phyloP scores from a whole-genome alignment of 306 rosid genomes.

The Citrullus amarus region DNA sequence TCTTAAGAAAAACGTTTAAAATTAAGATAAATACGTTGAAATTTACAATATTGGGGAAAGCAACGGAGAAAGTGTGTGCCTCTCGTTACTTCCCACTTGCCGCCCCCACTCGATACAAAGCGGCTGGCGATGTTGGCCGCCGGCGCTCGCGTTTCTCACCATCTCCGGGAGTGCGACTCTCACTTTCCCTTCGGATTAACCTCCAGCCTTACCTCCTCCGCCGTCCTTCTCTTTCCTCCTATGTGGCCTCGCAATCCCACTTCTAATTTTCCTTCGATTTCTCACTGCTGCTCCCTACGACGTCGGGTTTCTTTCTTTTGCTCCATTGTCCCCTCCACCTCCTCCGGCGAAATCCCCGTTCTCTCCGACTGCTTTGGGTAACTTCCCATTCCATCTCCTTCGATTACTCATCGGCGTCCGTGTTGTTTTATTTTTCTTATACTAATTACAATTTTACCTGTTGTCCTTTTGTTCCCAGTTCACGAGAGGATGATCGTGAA shows the following conservation, averaged over 20 bases:
- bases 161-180: constrained; percentile 40
- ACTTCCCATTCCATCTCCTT: neutral
- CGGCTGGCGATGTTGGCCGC: constrained; percentile 15
- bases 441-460: neutral
- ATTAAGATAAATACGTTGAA: neutral
- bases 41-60: neutral
- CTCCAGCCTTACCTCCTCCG: constrained; percentile 19
- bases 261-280: neutral
- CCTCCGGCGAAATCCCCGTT: constrained; percentile 29
- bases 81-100: neutral
- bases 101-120: neutral
- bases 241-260: constrained; percentile 22
- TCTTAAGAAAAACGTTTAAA: neutral
- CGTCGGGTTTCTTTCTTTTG: constrained; percentile 15
- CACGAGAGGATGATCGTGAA: constrained; percentile 45
- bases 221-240: constrained; percentile 21
- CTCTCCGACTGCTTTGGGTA: constrained; percentile 50
- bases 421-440: neutral
- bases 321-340: constrained; percentile 24
- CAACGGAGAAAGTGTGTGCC: neutral
- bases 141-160: constrained; percentile 38
- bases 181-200: constrained; percentile 18
- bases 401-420: neutral
- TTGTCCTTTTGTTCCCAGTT: constrained; percentile 27
- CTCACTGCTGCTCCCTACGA: constrained; percentile 5